Base-by-base conservation (phyloP, 768 basidiomycete species). In the Amanita thiersii region DNA sequence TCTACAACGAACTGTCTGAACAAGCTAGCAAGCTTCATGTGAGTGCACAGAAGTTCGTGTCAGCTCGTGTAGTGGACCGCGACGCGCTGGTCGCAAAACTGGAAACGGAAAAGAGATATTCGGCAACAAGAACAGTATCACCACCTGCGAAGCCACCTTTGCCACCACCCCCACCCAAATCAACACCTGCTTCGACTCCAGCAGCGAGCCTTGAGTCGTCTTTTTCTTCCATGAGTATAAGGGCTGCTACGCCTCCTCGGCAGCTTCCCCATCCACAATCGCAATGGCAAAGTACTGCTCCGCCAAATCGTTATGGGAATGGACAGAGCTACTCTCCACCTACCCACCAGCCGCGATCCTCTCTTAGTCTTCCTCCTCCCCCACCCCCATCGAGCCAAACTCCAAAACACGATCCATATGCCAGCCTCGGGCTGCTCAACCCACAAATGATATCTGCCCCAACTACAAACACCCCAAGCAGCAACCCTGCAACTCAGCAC, bases 1-100 rank as follows among this genome's bases (percentile, higher is more conserved):
- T 94, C 61, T 97, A 99, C 57, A 70, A 68, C 4, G 88, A 93
- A 48, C 70, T 98, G 10, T 72, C 68, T 0, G 77, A 79, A 12
- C 60, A 93, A 26, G 68, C 79, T 8, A 52, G 62, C 0, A 73
- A 69, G 5, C 70, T 97, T 3, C 64, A 70, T 25, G 59, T 68
- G 3, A 79, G 79, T 43, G 73, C 77, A 2, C 73, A 69, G 37
- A 61, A 66, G 0, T 96, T 84, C 53, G 65, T 90, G 5, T 61
- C 70, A 0, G 65, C 72, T 12, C 70, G 94, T 20, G 72, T 68
- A 5, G 60, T 66, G 0, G 92, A 98, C 56, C 72, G 92, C 6
- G 80, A 86, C 14, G 63, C 66, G 8, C 56, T 94, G 12, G 69
- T 75, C 2, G 66, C 72, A 2, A 78, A 85, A 50, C 70, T 86